A percentile compares a stretch with the other conserved stretches of the same genome.
These are phyloP conservation scores for Penicillium macrosclerotiorum DNA, from an alignment of 495 filamentous ascomycete genomes.

Conservation along the genomic window DNA sequence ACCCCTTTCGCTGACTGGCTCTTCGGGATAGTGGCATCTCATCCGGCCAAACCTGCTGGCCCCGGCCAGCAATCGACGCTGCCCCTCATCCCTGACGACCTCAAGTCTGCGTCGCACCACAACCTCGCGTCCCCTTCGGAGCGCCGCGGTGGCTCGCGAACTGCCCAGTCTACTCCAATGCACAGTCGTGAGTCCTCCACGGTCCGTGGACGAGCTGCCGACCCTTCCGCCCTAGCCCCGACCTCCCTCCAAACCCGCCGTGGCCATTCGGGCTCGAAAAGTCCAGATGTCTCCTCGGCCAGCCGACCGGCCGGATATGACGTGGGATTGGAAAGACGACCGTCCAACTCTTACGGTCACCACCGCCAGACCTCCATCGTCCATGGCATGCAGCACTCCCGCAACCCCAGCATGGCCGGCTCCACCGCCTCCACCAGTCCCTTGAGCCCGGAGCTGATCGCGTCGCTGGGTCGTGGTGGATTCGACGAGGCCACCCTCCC, in stretches of 20 bases:
- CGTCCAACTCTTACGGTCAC: constrained; percentile 76
- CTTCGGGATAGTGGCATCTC: constrained; percentile 34
- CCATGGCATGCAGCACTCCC: constrained; percentile 89
- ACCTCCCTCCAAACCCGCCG: constrained; percentile 46
- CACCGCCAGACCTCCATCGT: constrained; percentile 94
- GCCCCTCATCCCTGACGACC: constrained; percentile 48
- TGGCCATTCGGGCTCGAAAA: constrained; percentile 56
- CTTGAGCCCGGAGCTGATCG: constrained; percentile 79
- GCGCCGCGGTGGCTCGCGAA: constrained; percentile 40
- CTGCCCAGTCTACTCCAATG: constrained; percentile 51
- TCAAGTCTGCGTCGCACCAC: constrained; percentile 42
- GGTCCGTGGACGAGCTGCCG: constrained; percentile 43
- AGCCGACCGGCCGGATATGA: constrained; percentile 48
- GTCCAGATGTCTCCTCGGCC: constrained; percentile 44
- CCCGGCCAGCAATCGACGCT: constrained; percentile 39
- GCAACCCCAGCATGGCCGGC: constrained; percentile 72
- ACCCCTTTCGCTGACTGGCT: constrained; percentile 4
- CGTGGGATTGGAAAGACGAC: constrained; percentile 63
- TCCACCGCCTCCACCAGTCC: constrained; percentile 68
- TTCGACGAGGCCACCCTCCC: constrained; percentile 24
- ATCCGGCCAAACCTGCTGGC: constrained; percentile 42
- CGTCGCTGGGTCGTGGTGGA: constrained; percentile 53
- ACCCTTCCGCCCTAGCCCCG: constrained; percentile 37
- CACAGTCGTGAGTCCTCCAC: constrained; percentile 47
- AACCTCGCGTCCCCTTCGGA: constrained; percentile 39